Base-by-base conservation (phyloP, 768 basidiomycete genomes). In the Candolleomyces efflorescens region DNA sequence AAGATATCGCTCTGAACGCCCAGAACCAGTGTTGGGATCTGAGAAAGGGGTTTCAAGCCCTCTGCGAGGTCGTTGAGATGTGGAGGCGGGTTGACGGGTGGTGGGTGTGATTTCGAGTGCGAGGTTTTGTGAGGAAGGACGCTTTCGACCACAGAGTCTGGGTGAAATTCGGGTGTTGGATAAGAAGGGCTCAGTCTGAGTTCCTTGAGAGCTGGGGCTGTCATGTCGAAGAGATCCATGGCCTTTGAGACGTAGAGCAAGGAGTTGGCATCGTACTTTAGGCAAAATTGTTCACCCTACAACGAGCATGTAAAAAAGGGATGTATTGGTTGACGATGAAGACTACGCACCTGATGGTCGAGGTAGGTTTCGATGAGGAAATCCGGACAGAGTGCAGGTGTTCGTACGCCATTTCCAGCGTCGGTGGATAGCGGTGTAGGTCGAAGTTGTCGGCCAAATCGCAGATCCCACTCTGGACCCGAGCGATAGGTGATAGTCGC, bases 221-320 rank as follows among this genome's bases (percentile, higher is more conserved):
- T 94, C 84, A 99, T 87, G 74, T 98, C 96, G 73, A 99, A 99
- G 0, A 98, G 80, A 71, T 98, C 97, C 97, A 99, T 99, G 32
- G 97, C 97, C 73, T 98, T 99, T 5, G 93, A 96, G 60, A 99
- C 85, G 78, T 98, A 99, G 63, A 98, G 94, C 71, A 98, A 87
- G 1, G 95, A 98, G 75, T 98, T 99, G 58, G 97, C 96, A 69
- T 99, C 97, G 71, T 98, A 99, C 69, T 97, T 98, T 57, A 99
- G 78, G 71, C 97, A 98, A 74, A 98, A 99, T 65, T 93, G 85
- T 73, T 97, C 94, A 53, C 94, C 95, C 85, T 93, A 66, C 17
- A 36, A 27, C 85, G 7, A 55, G 32, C 32, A 32, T 5, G 32
- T 57, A 10, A 22, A 9, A 48, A 13, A 48, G 46, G 46, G n/a